Percentiles rank a stretch among this genome's conserved stretches.
Conservation (phyloP, 1,284 basidiomycete species). For the Fomitopsis betulina region DNA sequence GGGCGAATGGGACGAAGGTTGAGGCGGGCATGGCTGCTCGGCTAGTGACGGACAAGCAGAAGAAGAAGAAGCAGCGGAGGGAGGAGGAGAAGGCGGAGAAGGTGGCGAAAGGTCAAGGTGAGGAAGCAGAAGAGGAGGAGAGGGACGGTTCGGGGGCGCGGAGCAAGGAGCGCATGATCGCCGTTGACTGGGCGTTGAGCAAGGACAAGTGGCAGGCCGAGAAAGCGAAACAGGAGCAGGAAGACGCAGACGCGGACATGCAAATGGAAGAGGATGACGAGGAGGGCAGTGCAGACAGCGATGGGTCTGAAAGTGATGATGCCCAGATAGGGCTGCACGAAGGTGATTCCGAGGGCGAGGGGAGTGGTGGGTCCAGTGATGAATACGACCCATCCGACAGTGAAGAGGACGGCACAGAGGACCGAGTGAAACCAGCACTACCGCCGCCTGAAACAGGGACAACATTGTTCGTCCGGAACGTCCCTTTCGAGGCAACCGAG, state of each 20-base stretch:
- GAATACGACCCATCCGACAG: slow-evolving; percentile 27
- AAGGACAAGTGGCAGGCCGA: slow-evolving; percentile 91
- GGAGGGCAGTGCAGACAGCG: slow-evolving; percentile 14
- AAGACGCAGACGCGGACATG: slow-evolving; percentile 29
- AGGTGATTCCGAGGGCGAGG: slow-evolving; percentile 25
- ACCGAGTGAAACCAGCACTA: slow-evolving; percentile 64
- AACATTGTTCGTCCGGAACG: slow-evolving; percentile 92
- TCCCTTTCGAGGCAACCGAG: slow-evolving; percentile 90
- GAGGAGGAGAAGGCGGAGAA: slow-evolving; percentile 52
- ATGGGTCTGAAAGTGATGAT: slow-evolving; percentile 24
- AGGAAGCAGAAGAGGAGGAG: slow-evolving; percentile 31
- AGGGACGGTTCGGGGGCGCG: slow-evolving; percentile 35
- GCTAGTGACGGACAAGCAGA: slow-evolving; percentile 69
- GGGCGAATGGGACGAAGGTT: slow-evolving; percentile 78
- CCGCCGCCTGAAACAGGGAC: slow-evolving; percentile 82
- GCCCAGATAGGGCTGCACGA: slow-evolving; percentile 42
- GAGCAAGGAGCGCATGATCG: slow-evolving; percentile 66
- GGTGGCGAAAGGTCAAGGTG: slow-evolving; percentile 27
- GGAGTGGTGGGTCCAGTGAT: slow-evolving; percentile 31
- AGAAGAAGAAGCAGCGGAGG: slow-evolving; percentile 63
- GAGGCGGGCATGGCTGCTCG: slow-evolving; percentile 63
- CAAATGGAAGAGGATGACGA: slow-evolving; percentile 21
- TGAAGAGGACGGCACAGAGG: slow-evolving; percentile 20
- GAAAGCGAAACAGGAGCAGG: slow-evolving; percentile 50
- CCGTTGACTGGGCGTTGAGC: slow-evolving; percentile 96